Conservation (phyloP, 192 early-diverging fungal genomes). For the Umbelopsis vinacea region DNA sequence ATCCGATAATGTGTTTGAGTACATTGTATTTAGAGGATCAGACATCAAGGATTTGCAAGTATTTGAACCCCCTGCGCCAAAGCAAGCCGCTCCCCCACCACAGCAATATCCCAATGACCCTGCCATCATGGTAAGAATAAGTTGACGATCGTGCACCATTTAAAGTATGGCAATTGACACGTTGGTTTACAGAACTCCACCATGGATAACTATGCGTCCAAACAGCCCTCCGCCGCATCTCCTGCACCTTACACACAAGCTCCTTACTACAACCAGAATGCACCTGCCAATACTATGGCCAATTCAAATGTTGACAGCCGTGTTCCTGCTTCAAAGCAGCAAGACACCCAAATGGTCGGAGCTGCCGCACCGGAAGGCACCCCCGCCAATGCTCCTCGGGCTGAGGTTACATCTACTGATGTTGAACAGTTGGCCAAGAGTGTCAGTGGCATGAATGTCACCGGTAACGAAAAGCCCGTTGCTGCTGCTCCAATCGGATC, state of each 20-base stretch:
- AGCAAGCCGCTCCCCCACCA: conserved; percentile 52
- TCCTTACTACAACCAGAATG: neutral
- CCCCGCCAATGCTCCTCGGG: conserved; percentile 12
- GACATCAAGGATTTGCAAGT: conserved; percentile 89
- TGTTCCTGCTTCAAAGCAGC: neutral
- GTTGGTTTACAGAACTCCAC: neutral
- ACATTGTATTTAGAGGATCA: conserved; percentile 91
- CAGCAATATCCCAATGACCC: conserved; percentile 80
- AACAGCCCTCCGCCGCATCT: neutral
- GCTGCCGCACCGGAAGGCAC: neutral
- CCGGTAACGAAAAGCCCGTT: neutral
- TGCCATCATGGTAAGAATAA: conserved; percentile 61
- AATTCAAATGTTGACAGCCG: neutral
- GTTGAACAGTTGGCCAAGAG: conserved; percentile 61
- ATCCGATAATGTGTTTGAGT: conserved; percentile 84
- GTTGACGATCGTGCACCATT: neutral
- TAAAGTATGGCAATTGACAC: neutral
- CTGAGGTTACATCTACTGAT: conserved; percentile 46
- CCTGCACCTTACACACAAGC: conserved; percentile 7
- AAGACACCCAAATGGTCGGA: neutral
- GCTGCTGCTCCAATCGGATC: neutral
- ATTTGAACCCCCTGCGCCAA: conserved; percentile 55
- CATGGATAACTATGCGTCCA: neutral
- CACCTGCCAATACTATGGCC: neutral
- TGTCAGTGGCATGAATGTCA: conserved; percentile 57